Percentiles rank a stretch among this genome's conserved stretches.
Evolutionary conservation across 2,329 filamentous ascomycete species (phyloP).

Genomic region (Diaporthe amygdali): DNA sequence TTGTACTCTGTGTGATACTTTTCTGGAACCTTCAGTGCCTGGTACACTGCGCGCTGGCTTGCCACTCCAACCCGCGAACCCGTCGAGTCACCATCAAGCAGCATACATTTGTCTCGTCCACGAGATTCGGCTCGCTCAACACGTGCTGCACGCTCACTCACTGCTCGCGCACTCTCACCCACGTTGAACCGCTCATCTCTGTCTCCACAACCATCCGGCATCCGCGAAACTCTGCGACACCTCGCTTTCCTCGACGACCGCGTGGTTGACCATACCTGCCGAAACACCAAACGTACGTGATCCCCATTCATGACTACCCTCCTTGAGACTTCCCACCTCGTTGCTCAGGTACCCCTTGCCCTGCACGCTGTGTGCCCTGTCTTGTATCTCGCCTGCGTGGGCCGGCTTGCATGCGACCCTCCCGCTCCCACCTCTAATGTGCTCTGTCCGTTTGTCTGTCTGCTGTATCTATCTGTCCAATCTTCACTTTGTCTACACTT

Average conservation of each 20-base stretch:
- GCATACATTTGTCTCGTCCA: slow-evolving; percentile 11
- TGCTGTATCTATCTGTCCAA: not conserved
- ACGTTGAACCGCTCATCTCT: not conserved
- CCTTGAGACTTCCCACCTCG: slow-evolving; percentile 35
- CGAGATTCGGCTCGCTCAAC: slow-evolving; percentile 6
- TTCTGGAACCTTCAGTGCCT: slow-evolving; percentile 9
- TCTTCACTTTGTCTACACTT: slow-evolving; percentile 4
- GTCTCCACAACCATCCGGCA: slow-evolving; percentile 19
- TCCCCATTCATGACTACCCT: slow-evolving; percentile 33
- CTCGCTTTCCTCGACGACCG: slow-evolving; percentile 30
- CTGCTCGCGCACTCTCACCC: not conserved
- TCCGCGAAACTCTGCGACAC: slow-evolving; percentile 24
- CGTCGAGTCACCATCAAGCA: not conserved
- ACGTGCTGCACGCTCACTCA: not conserved
- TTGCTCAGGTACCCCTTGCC: slow-evolving; percentile 37
- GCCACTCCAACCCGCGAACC: not conserved
- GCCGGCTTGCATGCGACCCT: slow-evolving; percentile 25
- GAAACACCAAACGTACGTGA: slow-evolving; percentile 51
- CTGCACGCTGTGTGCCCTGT: slow-evolving; percentile 28
- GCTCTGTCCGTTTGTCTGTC: not conserved
- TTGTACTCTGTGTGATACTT: slow-evolving; percentile 10
- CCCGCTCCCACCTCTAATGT: slow-evolving; percentile 24
- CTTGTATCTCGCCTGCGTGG: slow-evolving; percentile 25
- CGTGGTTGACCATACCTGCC: slow-evolving; percentile 38
- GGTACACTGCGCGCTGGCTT: not conserved